Percentiles rank a stretch among this genome's conserved stretches.
These are phyloP conservation scores for Teratosphaeria pseudoeucalypti DNA, from an alignment of 2,329 filamentous ascomycete species.

Conservation along the genomic window DNA sequence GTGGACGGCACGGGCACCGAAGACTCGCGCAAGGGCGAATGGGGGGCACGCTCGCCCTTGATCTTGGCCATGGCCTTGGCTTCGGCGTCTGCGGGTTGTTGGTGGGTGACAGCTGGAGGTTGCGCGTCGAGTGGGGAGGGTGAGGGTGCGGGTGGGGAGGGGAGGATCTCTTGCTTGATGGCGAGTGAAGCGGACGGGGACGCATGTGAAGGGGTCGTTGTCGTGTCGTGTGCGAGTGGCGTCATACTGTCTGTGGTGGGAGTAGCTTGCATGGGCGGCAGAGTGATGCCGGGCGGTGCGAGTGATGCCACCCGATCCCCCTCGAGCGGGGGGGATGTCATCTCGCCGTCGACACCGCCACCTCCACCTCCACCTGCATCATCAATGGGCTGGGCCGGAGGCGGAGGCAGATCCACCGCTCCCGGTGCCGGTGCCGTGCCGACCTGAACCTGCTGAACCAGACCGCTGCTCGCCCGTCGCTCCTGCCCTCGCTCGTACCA, in stretches of 20 bases:
- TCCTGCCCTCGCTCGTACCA: constrained; percentile 11
- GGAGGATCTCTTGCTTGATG: constrained; percentile 30
- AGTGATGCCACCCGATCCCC: constrained; percentile 35
- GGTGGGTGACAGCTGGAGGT: constrained; percentile 5
- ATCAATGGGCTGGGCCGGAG: not conserved
- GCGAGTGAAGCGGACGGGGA: not conserved
- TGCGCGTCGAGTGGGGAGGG: constrained; percentile 19
- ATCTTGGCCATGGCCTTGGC: constrained; percentile 34
- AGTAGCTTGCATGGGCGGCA: constrained; percentile 31
- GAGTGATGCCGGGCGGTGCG: constrained; percentile 24
- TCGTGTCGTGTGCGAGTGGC: not conserved
- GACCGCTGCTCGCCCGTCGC: constrained; percentile 20
- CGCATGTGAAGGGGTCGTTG: not conserved
- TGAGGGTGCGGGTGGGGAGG: constrained; percentile 25
- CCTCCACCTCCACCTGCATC: too few relatives aligned
- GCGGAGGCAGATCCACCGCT: constrained; percentile 29
- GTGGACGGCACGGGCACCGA: constrained; percentile 29
- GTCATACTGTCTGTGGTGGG: constrained; percentile 2
- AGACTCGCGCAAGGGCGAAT: constrained; percentile 29
- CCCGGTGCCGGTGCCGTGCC: constrained; percentile 16
- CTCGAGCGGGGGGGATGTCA: constrained; percentile 36
- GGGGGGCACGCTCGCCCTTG: constrained; percentile 36
- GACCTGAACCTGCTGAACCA: too few relatives aligned
- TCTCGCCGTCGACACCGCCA: constrained; percentile 18
- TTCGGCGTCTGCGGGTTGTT: constrained; percentile 24